phyloP scores from a whole-genome alignment of 1,284 basidiomycete genomes.

The Apiotrichum akiyoshidainum region DNA sequence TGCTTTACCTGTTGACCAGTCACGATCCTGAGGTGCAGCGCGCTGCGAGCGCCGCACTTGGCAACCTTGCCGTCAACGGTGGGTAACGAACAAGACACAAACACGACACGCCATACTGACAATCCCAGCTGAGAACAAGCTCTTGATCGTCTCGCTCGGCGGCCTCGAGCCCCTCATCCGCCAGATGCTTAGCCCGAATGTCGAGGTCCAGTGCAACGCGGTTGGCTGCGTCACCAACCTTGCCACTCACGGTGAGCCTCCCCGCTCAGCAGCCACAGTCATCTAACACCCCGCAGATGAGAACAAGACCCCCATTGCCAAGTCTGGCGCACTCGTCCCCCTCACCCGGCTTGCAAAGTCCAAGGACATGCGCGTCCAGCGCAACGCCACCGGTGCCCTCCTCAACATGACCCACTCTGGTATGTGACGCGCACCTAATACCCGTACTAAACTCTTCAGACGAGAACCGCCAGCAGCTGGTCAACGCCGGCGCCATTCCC shows the following conservation, averaged over 20 bases:
- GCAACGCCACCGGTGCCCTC: conserved; percentile 96
- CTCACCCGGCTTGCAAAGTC: conserved; percentile 93
- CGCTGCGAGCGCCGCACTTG: conserved; percentile 95
- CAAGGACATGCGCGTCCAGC: conserved; percentile 98
- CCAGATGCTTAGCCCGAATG: conserved; percentile 98
- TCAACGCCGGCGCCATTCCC: conserved; percentile 97
- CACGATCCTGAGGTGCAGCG: conserved; percentile 99
- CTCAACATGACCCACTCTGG: conserved; percentile 99
- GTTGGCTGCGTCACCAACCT: conserved; percentile 99
- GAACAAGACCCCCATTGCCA: conserved; percentile 99
- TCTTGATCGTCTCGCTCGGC: conserved; percentile 96
- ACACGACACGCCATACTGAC: conserved; percentile 8
- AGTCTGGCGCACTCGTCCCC: conserved; percentile 95
- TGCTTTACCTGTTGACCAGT: conserved; percentile 93
- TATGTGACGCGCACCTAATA: conserved; percentile 47
- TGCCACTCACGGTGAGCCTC: conserved; percentile 84
- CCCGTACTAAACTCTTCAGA: conserved; percentile 56
- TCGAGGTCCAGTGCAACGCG: conserved; percentile 99
- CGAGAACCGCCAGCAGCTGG: conserved; percentile 97
- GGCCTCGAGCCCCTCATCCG: conserved; percentile 97
- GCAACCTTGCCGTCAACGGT: conserved; percentile 98
- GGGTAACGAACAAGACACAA: conserved; percentile 49
- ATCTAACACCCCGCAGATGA: conserved; percentile 61
- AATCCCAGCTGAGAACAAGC: conserved; percentile 95
- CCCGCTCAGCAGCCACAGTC: not conserved